These are phyloP conservation scores for Chrysoporthe puriensis DNA, from an alignment of 2,329 filamentous ascomycete species.

Conservation along the genomic window DNA sequence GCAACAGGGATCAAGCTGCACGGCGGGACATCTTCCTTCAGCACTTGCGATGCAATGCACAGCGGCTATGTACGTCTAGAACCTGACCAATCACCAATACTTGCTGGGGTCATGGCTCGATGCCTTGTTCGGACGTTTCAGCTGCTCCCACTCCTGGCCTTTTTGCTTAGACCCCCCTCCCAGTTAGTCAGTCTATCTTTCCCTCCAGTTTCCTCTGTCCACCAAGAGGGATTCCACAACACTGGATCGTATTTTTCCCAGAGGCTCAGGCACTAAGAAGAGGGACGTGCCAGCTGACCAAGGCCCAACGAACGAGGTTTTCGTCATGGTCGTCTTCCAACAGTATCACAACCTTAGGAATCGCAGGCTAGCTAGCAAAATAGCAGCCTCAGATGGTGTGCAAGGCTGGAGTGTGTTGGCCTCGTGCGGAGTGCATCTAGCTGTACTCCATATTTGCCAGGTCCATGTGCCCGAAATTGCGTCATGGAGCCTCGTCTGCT, in stretches of 20 bases:
- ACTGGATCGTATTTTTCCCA: neutral
- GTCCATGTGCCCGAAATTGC: neutral
- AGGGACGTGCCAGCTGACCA: neutral
- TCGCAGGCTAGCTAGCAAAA: conserved; percentile 4
- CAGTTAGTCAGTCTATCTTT: conserved; percentile 8
- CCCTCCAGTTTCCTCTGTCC: conserved; percentile 1
- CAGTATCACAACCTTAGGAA: conserved; percentile 9
- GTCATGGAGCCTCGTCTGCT: neutral
- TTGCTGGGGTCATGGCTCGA: conserved; percentile 8
- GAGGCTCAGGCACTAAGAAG: neutral
- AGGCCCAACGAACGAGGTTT: neutral
- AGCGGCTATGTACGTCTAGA: conserved; percentile 40
- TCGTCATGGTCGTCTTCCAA: conserved; percentile 1
- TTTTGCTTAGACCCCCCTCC: neutral
- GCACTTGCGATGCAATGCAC: conserved; percentile 37
- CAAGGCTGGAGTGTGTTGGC: conserved; percentile 5
- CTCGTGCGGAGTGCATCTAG: conserved; percentile 8
- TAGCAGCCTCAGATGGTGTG: conserved; percentile 2
- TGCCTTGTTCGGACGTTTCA: conserved; percentile 34
- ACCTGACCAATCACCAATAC: conserved; percentile 34
- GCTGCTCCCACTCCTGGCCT: conserved; percentile 28
- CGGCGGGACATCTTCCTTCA: conserved; percentile 23
- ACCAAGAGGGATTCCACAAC: neutral
- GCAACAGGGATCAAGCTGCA: conserved; percentile 24
- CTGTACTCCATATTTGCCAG: neutral